A percentile compares a stretch with the other conserved stretches of the same genome.
Evolutionary conservation across 345 rosid genomes (phyloP).

Genomic region (Isatis tinctoria): DNA sequence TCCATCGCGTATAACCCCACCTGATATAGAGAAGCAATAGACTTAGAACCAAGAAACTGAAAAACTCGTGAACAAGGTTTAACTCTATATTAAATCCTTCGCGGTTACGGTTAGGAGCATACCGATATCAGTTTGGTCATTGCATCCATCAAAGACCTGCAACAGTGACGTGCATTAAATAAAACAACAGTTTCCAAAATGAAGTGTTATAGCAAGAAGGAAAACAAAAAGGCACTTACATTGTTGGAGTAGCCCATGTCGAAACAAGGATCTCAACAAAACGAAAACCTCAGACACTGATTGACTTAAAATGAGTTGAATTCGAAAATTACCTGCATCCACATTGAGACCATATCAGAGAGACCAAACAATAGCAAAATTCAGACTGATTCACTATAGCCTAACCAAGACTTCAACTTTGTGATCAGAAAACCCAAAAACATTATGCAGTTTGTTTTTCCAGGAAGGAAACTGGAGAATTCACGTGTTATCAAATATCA

Average conservation of each 20-base stretch:
- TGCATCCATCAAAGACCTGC: constrained; percentile 48
- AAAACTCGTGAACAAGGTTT: not conserved
- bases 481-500: no score
- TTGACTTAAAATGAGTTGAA: not conserved
- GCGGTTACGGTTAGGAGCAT: constrained; percentile 15
- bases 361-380: not conserved
- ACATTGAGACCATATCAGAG: not conserved
- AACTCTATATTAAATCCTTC: not conserved
- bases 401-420: not conserved
- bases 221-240: constrained; percentile 5
- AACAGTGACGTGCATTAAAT: not conserved
- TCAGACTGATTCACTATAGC: not conserved
- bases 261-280: constrained; percentile 12
- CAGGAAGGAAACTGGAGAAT: no score
- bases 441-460: no score
- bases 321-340: not conserved
- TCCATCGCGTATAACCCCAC: constrained; percentile 55
- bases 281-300: not conserved
- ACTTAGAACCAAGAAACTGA: not conserved
- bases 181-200: not conserved
- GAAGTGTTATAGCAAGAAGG: not conserved
- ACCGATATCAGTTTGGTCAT: constrained; percentile 61
- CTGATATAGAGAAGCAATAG: constrained; percentile 35
- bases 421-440: not conserved
- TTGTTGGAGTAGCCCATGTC: constrained; percentile 34